These are phyloP conservation scores for Ganoderma multipileum DNA, from an alignment of 1,284 basidiomycete genomes.

Conservation along the genomic window DNA sequence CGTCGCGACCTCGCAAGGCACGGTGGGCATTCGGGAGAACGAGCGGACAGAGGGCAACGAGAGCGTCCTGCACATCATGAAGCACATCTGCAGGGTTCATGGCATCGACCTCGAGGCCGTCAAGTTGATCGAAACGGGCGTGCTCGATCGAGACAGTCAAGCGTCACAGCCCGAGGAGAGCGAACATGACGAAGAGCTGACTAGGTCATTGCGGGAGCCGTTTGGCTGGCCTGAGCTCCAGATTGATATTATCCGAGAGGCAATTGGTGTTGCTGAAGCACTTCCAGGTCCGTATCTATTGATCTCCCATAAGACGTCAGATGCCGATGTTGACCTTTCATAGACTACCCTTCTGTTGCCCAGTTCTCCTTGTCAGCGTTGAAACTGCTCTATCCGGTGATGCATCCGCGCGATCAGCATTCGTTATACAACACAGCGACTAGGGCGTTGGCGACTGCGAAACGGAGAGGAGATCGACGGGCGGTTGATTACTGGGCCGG, in stretches of 20 bases:
- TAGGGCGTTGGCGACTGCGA: slow-evolving; percentile 74
- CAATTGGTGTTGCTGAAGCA: slow-evolving; percentile 88
- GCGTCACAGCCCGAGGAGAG: slow-evolving; percentile 29
- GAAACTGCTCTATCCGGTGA: slow-evolving; percentile 68
- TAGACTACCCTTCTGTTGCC: slow-evolving; percentile 80
- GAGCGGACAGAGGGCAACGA: slow-evolving; percentile 82
- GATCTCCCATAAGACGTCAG: background rate
- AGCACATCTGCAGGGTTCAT: slow-evolving; percentile 76
- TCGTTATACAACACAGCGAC: slow-evolving; percentile 78
- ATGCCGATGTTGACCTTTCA: background rate
- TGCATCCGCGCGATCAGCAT: slow-evolving; percentile 77
- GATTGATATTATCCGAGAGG: slow-evolving; percentile 89
- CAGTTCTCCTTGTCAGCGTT: slow-evolving; percentile 83
- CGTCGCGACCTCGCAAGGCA: slow-evolving; percentile 48
- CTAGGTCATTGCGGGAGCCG: slow-evolving; percentile 51
- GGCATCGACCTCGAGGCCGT: slow-evolving; percentile 82
- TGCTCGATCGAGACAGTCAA: slow-evolving; percentile 31
- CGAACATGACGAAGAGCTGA: slow-evolving; percentile 45
- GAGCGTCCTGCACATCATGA: slow-evolving; percentile 76
- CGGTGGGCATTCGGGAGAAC: slow-evolving; percentile 71
- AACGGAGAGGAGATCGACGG: slow-evolving; percentile 75
- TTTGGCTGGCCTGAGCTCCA: slow-evolving; percentile 96
- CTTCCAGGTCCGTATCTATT: slow-evolving; percentile 72
- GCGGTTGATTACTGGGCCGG: slow-evolving; percentile 86
- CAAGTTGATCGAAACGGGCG: slow-evolving; percentile 46